Evolutionary conservation across 176 grass and related monocot genomes (phyloP).

Genomic region (Themeda triandra): DNA sequence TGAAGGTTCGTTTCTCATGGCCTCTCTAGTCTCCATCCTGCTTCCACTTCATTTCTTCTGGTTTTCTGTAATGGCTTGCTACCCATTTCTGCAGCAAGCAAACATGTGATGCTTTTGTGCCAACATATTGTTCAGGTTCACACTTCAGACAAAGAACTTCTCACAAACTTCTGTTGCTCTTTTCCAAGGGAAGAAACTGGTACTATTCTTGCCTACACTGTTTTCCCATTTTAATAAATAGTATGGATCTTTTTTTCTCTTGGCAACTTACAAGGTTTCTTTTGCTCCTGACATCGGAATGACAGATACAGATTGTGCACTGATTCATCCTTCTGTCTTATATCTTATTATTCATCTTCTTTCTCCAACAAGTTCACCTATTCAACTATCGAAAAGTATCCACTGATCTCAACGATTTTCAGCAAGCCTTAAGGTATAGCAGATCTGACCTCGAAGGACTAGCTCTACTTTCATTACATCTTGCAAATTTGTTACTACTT

Average conservation of each 20-base stretch:
- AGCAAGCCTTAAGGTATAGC: not conserved
- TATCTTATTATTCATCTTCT: not conserved
- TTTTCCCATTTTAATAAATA: not conserved
- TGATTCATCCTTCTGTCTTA: not conserved
- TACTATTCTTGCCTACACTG: not conserved
- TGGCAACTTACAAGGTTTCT: not conserved
- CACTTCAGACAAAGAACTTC: too few relatives aligned
- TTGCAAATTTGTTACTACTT: too few relatives aligned
- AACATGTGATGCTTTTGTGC: not conserved
- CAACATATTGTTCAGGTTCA: not conserved
- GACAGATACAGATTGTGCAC: not conserved
- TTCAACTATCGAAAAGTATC: not conserved
- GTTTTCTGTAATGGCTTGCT: not conserved
- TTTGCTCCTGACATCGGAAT: not conserved
- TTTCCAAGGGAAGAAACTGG: not conserved
- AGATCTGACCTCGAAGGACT: too few relatives aligned
- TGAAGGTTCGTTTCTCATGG: not conserved
- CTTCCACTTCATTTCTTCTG: not conserved
- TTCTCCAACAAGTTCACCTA: not conserved
- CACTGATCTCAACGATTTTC: not conserved
- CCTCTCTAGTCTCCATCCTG: not conserved
- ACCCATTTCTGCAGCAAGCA: not conserved
- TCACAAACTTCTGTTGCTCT: not conserved
- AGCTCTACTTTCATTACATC: too few relatives aligned
- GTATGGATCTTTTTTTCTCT: too few relatives aligned